Base-by-base conservation (phyloP, 345 rosid genomes). In the Pistacia atlantica region DNA sequence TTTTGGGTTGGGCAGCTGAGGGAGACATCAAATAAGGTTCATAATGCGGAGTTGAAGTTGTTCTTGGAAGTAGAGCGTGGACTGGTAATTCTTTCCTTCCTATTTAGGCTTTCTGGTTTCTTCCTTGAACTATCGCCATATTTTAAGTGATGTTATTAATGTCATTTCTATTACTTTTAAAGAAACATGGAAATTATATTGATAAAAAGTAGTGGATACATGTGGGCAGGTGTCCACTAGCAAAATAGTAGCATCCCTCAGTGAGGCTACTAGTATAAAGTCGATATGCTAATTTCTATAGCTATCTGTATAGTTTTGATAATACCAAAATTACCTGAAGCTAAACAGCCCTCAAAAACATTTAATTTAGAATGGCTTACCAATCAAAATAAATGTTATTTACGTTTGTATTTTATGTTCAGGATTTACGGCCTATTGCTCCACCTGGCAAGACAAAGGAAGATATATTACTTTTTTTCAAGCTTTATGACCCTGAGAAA, bases 41-140 rank as follows among this genome's bases (percentile, higher is more conserved):
- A 87, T 31, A 86, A 82, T 80, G 89, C 92, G 2, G 97, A 90
- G 62, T 67, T 91, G 65, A 91, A 88, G 77, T 75, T 91, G 77
- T 90, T 87, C 83, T 83, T 91, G 83, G 93, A 91, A 86, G 88
- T 89, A n/a, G 97, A 86, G 79, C 75, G 80, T 33, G 93, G 92
- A 52, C 89, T 42, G 90, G 96, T 91, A 86, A 71, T 72, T 17
- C 79, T 72, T 35, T 73, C 72, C 42, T 61, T 12, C 11, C 10
- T 55, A 61, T 42, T 46, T 48, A 11, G 0, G 16, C 52, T 16
- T 62, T 52, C 31, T 45, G 11, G 35, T 45, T 33, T 65, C 67
- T 65, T 14, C 48, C 18, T 25, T 69, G 28, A 42, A 42, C 45
- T 8, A 42, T 42, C 42, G 5, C 5, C 42, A 3, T 37, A 37